phyloP scores from a whole-genome alignment of 352 stramenopile species.

The Phytophthora rubi region DNA sequence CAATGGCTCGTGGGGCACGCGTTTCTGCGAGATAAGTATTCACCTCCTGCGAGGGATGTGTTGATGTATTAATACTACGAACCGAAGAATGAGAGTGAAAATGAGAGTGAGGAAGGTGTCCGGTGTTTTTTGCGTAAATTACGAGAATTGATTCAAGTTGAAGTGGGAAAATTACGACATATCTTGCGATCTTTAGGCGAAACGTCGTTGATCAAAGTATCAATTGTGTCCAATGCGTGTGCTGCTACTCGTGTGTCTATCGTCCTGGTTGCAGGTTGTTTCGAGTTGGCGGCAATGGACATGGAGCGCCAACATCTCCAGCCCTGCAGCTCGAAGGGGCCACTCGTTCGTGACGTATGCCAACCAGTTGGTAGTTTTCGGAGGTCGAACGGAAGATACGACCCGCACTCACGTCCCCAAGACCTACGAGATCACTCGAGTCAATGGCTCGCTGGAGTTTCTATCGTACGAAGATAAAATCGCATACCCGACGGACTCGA shows the following conservation, averaged over 20 bases:
- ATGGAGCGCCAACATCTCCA: slow-evolving; percentile 54
- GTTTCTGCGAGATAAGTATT: slow-evolving; percentile 26
- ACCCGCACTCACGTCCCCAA: slow-evolving; percentile 89
- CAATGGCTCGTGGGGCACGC: slow-evolving; percentile 32
- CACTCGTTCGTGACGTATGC: slow-evolving; percentile 91
- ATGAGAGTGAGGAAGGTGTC: slow-evolving; percentile 4
- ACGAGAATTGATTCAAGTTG: background rate
- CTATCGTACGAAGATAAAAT: slow-evolving; percentile 90
- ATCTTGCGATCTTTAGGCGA: slow-evolving; percentile 26
- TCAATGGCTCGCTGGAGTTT: slow-evolving; percentile 88
- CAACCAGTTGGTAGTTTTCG: slow-evolving; percentile 91
- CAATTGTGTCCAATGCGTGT: slow-evolving; percentile 12
- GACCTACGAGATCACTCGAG: slow-evolving; percentile 88
- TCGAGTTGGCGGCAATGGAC: slow-evolving; percentile 88
- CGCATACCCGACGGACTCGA: slow-evolving; percentile 44
- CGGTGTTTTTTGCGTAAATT: no score
- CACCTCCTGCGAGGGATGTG: background rate
- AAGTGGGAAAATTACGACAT: background rate
- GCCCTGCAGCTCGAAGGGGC: slow-evolving; percentile 77
- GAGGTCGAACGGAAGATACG: slow-evolving; percentile 91
- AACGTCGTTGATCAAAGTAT: slow-evolving; percentile 27
- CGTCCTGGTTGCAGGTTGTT: slow-evolving; percentile 13
- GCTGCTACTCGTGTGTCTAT: slow-evolving; percentile 20
- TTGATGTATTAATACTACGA: slow-evolving; percentile 10
- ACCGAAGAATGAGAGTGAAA: background rate